phyloP scores from a whole-genome alignment of 352 stramenopile genomes.

The Pythium pectinolyticum region DNA sequence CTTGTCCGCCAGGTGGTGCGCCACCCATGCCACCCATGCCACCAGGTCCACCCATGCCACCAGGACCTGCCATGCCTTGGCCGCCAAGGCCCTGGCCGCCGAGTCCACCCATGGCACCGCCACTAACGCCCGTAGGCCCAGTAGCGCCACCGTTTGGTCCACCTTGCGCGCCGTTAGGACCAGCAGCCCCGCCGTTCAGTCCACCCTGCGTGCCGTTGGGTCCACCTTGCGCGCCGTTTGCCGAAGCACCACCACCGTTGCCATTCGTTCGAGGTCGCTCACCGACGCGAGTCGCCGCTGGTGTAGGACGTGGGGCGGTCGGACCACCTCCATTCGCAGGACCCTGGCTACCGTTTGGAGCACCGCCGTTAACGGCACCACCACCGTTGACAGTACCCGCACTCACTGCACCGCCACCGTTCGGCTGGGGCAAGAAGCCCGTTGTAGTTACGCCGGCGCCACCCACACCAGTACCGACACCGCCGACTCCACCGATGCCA shows the following conservation, averaged over 20 bases:
- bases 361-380: not conserved
- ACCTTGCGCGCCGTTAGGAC: not conserved
- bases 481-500: not conserved
- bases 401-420: not conserved
- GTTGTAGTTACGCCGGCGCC: too few relatives aligned
- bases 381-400: not conserved
- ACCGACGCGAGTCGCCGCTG: constrained; percentile 1
- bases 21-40: not conserved
- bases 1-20: not conserved
- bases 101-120: not conserved
- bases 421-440: not conserved
- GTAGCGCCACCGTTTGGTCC: too few relatives aligned
- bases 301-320: constrained; percentile 1
- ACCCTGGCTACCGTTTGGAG: not conserved
- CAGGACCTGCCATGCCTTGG: too few relatives aligned
- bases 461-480: not conserved
- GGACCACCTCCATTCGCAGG: not conserved
- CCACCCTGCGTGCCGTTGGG: not conserved
- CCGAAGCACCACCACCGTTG: not conserved
- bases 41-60: not conserved
- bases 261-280: not conserved
- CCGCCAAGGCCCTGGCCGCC: not conserved
- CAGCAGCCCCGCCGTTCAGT: not conserved
- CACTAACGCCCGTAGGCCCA: not conserved
- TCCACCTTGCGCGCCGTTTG: not conserved